Conservation (phyloP, 176 grass and related monocot genomes). For the Aegilops tauschii region DNA sequence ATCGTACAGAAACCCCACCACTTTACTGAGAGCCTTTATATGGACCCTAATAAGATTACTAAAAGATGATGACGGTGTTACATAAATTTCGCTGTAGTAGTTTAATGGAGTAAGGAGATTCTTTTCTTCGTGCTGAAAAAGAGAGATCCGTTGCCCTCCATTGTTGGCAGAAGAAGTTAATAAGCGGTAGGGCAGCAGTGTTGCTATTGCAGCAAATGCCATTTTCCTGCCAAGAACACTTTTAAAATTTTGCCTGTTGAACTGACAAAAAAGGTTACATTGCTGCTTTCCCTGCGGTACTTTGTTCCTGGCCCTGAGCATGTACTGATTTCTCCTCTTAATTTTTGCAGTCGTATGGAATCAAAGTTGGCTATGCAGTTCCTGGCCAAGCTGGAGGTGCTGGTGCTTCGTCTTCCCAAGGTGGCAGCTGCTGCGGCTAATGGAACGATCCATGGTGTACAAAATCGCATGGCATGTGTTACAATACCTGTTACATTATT, state of each 20-base stretch:
- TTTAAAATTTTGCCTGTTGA: background rate
- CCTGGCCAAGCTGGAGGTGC: constrained; percentile 54
- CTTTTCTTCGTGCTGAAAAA: background rate
- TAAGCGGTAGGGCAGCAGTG: background rate
- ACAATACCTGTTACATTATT: background rate
- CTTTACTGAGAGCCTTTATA: background rate
- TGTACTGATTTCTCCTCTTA: background rate
- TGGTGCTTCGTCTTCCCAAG: constrained; percentile 56
- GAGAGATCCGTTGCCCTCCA: background rate
- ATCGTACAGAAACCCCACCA: background rate
- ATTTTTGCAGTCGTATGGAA: constrained; percentile 56
- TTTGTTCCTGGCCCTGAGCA: background rate
- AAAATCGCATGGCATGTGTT: constrained; percentile 15
- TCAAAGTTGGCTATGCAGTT: constrained; percentile 58
- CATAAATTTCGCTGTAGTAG: background rate
- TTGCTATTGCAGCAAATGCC: background rate
- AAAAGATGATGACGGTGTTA: background rate
- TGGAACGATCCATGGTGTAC: background rate
- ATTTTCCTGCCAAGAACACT: background rate
- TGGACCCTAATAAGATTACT: background rate
- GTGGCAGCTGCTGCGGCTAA: constrained; percentile 58
- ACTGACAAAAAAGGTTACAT: background rate
- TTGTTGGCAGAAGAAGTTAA: background rate
- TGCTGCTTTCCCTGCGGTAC: background rate
- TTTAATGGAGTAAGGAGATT: background rate